These are phyloP conservation scores for Dissophora globulifera DNA, from an alignment of 192 early-diverging fungal genomes.

Conservation along the genomic window DNA sequence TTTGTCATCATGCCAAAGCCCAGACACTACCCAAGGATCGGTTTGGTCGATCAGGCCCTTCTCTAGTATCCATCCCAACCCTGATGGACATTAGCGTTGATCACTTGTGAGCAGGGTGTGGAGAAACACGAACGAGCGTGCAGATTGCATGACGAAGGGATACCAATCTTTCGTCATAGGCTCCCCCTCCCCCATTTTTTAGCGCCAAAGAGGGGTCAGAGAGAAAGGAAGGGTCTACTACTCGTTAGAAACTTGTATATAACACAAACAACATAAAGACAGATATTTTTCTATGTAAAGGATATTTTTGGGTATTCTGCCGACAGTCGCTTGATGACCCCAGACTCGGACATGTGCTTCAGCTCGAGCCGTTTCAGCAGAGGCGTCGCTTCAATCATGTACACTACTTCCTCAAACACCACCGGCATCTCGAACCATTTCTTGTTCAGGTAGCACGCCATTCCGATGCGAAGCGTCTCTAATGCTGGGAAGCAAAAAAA, in stretches of 20 bases:
- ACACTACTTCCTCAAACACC: conserved; percentile 8
- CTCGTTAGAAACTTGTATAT: not conserved
- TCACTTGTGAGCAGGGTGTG: too few relatives aligned
- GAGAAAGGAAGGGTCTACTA: too few relatives aligned
- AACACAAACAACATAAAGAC: not conserved
- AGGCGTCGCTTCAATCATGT: conserved; percentile 1
- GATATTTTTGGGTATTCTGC: conserved; percentile 1
- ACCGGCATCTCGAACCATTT: conserved; percentile 4
- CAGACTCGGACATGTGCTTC: conserved; percentile 19
- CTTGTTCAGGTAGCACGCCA: conserved; percentile 4
- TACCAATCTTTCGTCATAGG: too few relatives aligned
- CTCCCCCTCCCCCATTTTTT: too few relatives aligned
- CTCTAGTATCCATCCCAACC: not conserved
- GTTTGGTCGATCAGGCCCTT: conserved; percentile 9
- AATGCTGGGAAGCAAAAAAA: conserved; percentile 12
- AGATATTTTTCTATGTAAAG: not conserved
- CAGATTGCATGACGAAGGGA: not conserved
- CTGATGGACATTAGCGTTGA: too few relatives aligned
- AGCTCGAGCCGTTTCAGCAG: not conserved
- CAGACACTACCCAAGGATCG: conserved; percentile 8
- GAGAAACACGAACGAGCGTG: not conserved
- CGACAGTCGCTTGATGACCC: conserved; percentile 1
- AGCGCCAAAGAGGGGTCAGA: too few relatives aligned
- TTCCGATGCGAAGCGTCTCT: conserved; percentile 14
- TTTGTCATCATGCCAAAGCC: conserved; percentile 10